Evolutionary conservation across 2,329 filamentous ascomycete species (phyloP).

Genomic region (Pseudocercospora pini-densiflorae): DNA sequence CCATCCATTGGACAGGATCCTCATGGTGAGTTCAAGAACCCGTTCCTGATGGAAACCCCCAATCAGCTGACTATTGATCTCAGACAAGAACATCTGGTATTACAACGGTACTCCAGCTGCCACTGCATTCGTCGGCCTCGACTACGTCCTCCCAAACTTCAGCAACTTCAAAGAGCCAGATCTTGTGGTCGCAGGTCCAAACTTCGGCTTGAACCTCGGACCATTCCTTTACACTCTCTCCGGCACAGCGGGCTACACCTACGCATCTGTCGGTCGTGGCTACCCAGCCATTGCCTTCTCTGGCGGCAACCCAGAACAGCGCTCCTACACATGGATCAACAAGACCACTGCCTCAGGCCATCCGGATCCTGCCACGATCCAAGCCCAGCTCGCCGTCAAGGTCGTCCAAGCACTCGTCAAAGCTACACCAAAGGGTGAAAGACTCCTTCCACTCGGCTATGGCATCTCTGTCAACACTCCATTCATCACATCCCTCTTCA

Average conservation of each 20-base stretch:
- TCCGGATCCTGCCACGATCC: conserved; percentile 49
- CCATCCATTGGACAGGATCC: conserved; percentile 58
- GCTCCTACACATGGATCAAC: conserved; percentile 52
- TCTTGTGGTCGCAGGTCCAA: conserved; percentile 60
- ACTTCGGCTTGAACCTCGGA: conserved; percentile 60
- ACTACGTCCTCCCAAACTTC: conserved; percentile 53
- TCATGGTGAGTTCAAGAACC: conserved; percentile 8
- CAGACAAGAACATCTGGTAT: conserved; percentile 62
- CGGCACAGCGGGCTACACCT: conserved; percentile 57
- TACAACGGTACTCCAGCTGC: conserved; percentile 64
- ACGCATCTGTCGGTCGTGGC: conserved; percentile 53
- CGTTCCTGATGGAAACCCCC: too few species aligned
- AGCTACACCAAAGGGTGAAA: conserved; percentile 39
- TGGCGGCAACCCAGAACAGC: conserved; percentile 47
- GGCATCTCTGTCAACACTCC: conserved; percentile 58
- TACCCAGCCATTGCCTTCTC: conserved; percentile 57
- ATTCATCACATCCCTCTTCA: conserved; percentile 44
- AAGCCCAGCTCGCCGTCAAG: conserved; percentile 49
- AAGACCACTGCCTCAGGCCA: conserved; percentile 40
- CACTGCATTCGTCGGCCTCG: conserved; percentile 59
- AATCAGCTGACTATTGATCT: too few species aligned
- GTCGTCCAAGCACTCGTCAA: conserved; percentile 52
- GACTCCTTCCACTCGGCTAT: conserved; percentile 55
- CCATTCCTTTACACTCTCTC: conserved; percentile 59
- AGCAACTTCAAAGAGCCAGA: conserved; percentile 57